phyloP scores from a whole-genome alignment of 2,329 filamentous ascomycete genomes.

The Teratosphaeria viscida region DNA sequence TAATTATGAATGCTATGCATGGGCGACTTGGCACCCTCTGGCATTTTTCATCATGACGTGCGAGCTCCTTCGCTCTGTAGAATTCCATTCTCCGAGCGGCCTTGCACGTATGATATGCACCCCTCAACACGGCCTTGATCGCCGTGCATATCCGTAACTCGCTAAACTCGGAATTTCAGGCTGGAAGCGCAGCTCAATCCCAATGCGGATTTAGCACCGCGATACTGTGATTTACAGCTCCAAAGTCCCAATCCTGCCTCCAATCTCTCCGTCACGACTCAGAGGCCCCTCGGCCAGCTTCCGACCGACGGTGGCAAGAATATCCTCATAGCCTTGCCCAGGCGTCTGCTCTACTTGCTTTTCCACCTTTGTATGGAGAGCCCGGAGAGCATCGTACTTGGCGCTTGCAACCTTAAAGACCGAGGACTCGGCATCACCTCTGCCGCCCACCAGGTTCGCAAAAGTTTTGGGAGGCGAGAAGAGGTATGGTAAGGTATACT shows the following conservation, averaged over 20 bases:
- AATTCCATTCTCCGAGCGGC: background rate
- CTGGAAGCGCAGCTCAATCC: background rate
- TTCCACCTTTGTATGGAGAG: slow-evolving; percentile 37
- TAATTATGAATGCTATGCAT: background rate
- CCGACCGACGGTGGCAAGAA: slow-evolving; percentile 31
- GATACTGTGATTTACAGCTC: slow-evolving; percentile 17
- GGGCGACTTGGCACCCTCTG: background rate
- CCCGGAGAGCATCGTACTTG: slow-evolving; percentile 47
- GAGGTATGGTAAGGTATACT: slow-evolving; percentile 44
- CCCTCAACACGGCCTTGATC: background rate
- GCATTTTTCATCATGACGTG: background rate
- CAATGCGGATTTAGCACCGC: background rate
- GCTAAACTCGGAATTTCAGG: background rate
- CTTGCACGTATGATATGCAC: background rate
- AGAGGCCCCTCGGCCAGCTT: slow-evolving; percentile 34
- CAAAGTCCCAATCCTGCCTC: slow-evolving; percentile 37
- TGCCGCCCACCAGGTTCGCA: slow-evolving; percentile 48
- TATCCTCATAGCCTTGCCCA: slow-evolving; percentile 27
- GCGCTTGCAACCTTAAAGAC: slow-evolving; percentile 48
- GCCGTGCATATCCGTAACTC: background rate
- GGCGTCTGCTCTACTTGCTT: slow-evolving; percentile 21
- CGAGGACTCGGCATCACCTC: slow-evolving; percentile 46
- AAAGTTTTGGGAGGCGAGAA: slow-evolving; percentile 48
- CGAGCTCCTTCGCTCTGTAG: background rate
- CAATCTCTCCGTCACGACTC: slow-evolving; percentile 31